Percentiles rank a stretch among this genome's conserved stretches.
These are phyloP conservation scores for Allium sativum DNA, from an alignment of 106 monocot genomes.

Conservation along the genomic window DNA sequence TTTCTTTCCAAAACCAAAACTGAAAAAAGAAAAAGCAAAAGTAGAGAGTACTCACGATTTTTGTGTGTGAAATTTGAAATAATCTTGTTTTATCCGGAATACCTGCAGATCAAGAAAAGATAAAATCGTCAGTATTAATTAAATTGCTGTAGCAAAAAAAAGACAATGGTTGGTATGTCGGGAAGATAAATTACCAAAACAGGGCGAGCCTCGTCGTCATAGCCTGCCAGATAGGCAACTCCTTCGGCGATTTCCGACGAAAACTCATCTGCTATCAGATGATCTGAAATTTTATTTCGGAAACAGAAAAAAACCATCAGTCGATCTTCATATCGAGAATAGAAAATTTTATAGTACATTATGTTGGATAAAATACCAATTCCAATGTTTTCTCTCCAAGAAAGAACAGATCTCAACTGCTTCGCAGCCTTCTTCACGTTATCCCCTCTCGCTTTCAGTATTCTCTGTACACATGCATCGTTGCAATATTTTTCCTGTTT, in stretches of 20 bases:
- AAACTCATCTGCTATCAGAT: conserved; percentile 94
- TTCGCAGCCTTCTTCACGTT: conserved; percentile 91
- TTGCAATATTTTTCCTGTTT: conserved; percentile 87
- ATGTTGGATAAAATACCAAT: conserved; percentile 28
- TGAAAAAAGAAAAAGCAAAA: not conserved
- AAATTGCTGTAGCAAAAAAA: not conserved
- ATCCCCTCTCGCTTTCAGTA: conserved; percentile 57
- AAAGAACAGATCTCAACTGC: conserved; percentile 64
- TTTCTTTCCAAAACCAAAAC: not conserved
- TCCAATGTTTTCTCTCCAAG: conserved; percentile 83
- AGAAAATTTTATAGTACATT: not conserved
- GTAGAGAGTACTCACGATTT: conserved; percentile 55
- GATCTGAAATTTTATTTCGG: conserved; percentile 29
- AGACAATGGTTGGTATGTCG: not conserved
- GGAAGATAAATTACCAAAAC: conserved; percentile 45
- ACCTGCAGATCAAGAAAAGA: conserved; percentile 30
- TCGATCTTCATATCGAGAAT: too few relatives aligned
- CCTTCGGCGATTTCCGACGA: conserved; percentile 81
- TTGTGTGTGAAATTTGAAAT: conserved; percentile 70
- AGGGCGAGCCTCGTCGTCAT: conserved; percentile 81
- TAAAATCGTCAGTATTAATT: not conserved
- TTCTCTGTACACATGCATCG: conserved; percentile 73
- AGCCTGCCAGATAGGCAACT: conserved; percentile 76
- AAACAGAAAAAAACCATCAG: too few relatives aligned
- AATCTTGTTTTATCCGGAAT: conserved; percentile 89